These are phyloP conservation scores for Phytophthora palmivora DNA, from an alignment of 352 stramenopile species.

Conservation along the genomic window DNA sequence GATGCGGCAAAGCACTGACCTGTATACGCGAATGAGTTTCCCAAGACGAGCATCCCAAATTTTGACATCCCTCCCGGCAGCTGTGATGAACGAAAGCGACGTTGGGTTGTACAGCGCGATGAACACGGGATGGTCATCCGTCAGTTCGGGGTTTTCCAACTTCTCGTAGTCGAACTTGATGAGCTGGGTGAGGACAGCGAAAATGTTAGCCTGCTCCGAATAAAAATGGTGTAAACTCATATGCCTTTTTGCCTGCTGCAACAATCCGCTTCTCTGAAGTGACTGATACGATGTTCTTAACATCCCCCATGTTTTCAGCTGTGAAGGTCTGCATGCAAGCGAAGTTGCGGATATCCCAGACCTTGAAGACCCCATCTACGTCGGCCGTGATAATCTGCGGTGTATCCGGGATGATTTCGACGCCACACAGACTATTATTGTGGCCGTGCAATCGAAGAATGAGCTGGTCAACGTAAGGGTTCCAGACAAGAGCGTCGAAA, in stretches of 20 bases:
- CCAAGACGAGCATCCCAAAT: conserved; percentile 90
- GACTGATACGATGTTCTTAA: conserved; percentile 80
- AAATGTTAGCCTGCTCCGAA: not conserved
- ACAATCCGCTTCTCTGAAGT: conserved; percentile 80
- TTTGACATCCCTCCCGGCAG: conserved; percentile 79
- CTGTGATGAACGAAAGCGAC: conserved; percentile 89
- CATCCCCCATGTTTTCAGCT: conserved; percentile 66
- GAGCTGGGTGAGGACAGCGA: conserved; percentile 35
- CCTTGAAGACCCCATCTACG: conserved; percentile 85
- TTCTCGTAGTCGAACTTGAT: conserved; percentile 91
- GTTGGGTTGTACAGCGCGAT: conserved; percentile 86
- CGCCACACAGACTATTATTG: conserved; percentile 85
- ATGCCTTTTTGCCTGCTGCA: conserved; percentile 74
- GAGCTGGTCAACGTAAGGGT: conserved; percentile 90
- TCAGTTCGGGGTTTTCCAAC: conserved; percentile 85
- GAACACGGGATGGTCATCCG: conserved; percentile 85
- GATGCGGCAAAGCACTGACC: conserved; percentile 24
- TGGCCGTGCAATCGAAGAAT: conserved; percentile 89
- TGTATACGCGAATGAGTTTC: conserved; percentile 83
- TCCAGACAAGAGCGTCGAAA: conserved; percentile 91
- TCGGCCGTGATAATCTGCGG: conserved; percentile 90
- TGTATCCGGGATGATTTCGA: conserved; percentile 87
- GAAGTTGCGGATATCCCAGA: conserved; percentile 93
- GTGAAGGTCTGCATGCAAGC: conserved; percentile 91
- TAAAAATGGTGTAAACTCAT: not conserved